These are phyloP conservation scores for Calonectria pseudoturangicola DNA, from an alignment of 2,329 filamentous ascomycete genomes.

Conservation along the genomic window DNA sequence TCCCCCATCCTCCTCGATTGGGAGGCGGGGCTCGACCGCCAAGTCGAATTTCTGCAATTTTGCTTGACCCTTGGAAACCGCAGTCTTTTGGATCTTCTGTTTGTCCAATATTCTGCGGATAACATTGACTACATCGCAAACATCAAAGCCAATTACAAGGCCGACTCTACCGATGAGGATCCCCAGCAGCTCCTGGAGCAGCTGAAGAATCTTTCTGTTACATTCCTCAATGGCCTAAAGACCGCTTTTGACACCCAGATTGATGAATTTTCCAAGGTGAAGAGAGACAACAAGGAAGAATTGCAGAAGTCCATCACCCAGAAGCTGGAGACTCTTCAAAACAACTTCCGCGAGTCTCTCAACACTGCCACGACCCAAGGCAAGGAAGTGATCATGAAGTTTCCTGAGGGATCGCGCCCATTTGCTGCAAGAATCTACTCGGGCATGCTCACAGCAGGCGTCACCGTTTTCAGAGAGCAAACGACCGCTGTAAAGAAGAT, in stretches of 20 bases:
- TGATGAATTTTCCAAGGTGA: background rate
- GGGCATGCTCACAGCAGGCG: background rate
- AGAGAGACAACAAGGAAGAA: background rate
- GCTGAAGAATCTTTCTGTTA: background rate
- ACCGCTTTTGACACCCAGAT: background rate
- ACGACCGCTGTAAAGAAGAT: background rate
- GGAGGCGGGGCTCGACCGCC: conserved; percentile 1
- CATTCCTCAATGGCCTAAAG: background rate
- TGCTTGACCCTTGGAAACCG: conserved; percentile 2
- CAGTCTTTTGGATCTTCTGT: background rate
- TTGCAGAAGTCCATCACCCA: background rate
- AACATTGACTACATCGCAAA: conserved; percentile 23
- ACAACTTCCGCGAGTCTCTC: background rate
- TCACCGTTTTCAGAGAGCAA: conserved; percentile 1
- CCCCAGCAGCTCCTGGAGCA: background rate
- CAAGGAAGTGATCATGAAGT: background rate
- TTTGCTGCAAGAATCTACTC: background rate
- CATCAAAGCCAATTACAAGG: background rate
- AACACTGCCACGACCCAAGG: background rate
- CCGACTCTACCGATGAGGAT: background rate
- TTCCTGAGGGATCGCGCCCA: background rate
- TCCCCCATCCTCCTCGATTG: conserved; percentile 19
- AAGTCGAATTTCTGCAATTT: background rate
- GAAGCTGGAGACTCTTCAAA: background rate
- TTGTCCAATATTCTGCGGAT: conserved; percentile 12